phyloP scores from a whole-genome alignment of 495 filamentous ascomycete genomes.

The Cudoniella acicularis region DNA sequence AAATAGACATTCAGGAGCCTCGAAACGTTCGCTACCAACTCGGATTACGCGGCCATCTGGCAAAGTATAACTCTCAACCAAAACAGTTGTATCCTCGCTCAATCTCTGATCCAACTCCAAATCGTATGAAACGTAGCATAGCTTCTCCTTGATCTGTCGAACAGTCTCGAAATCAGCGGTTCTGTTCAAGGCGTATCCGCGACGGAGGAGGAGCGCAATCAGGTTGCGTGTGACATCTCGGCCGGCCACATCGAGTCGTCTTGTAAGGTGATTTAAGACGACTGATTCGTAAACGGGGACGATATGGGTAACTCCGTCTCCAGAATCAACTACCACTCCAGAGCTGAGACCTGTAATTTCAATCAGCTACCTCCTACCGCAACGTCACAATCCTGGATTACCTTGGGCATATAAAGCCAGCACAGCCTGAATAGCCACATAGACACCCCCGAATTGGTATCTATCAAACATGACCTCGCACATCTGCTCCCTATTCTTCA shows the following conservation, averaged over 20 bases:
- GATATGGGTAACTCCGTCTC: constrained; percentile 97
- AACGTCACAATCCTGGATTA: constrained; percentile 29
- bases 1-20: constrained; percentile 97
- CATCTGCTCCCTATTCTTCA: constrained; percentile 96
- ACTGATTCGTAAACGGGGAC: constrained; percentile 97
- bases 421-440: constrained; percentile 97
- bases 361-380: constrained; percentile 1
- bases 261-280: constrained; percentile 94
- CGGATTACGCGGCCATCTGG: constrained; percentile 95
- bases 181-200: constrained; percentile 95
- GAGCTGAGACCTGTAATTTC: constrained; percentile 59
- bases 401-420: constrained; percentile 96
- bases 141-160: constrained; percentile 98
- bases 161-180: constrained; percentile 99
- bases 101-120: constrained; percentile 92
- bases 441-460: constrained; percentile 94
- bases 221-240: constrained; percentile 97
- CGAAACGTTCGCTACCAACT: constrained; percentile 93
- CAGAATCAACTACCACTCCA: constrained; percentile 95
- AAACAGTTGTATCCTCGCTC: constrained; percentile 93
- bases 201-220: constrained; percentile 88
- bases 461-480: constrained; percentile 97
- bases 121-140: constrained; percentile 99
- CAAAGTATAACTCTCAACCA: constrained; percentile 95
- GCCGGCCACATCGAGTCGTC: constrained; percentile 89